A percentile compares a stretch with the other conserved stretches of the same genome.
These are phyloP conservation scores for Alternaria viburni DNA, from an alignment of 2,329 filamentous ascomycete genomes.

Conservation along the genomic window DNA sequence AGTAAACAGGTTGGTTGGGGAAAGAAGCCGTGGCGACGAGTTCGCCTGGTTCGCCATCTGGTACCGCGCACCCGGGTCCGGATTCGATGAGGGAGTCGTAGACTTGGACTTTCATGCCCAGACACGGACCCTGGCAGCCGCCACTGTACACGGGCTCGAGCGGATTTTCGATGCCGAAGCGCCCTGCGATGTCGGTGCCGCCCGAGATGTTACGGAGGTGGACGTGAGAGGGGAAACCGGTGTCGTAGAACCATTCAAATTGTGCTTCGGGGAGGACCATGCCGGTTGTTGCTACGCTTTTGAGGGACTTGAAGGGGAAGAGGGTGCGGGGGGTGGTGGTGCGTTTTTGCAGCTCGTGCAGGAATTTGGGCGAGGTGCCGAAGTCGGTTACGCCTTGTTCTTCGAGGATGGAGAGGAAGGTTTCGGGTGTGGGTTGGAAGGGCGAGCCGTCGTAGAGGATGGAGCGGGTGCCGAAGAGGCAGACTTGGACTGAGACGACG, in stretches of 20 bases:
- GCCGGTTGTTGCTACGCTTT: conserved; percentile 72
- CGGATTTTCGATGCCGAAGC: conserved; percentile 69
- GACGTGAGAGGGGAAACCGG: conserved; percentile 69
- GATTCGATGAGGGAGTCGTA: conserved; percentile 63
- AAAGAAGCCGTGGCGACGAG: conserved; percentile 74
- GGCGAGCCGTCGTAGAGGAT: conserved; percentile 86
- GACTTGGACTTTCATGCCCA: conserved; percentile 62
- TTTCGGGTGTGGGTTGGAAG: conserved; percentile 70
- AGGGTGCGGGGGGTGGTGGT: conserved; percentile 67
- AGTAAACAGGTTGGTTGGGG: conserved; percentile 71
- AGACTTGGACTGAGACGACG: conserved; percentile 63
- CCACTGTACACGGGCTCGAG: conserved; percentile 70
- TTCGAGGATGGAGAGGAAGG: conserved; percentile 67
- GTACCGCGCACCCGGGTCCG: conserved; percentile 58
- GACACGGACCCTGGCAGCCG: conserved; percentile 60
- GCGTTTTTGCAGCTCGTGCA: conserved; percentile 73
- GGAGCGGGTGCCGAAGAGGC: conserved; percentile 66
- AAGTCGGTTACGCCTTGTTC: conserved; percentile 73
- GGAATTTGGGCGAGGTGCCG: conserved; percentile 77
- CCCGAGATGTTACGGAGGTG: conserved; percentile 78
- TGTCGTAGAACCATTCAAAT: conserved; percentile 81
- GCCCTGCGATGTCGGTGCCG: conserved; percentile 77
- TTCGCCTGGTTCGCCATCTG: conserved; percentile 73
- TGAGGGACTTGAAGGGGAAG: conserved; percentile 67
- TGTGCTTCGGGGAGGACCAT: conserved; percentile 80